Conservation (phyloP, 345 rosid genomes). For the Eucalyptus leucophloia region DNA sequence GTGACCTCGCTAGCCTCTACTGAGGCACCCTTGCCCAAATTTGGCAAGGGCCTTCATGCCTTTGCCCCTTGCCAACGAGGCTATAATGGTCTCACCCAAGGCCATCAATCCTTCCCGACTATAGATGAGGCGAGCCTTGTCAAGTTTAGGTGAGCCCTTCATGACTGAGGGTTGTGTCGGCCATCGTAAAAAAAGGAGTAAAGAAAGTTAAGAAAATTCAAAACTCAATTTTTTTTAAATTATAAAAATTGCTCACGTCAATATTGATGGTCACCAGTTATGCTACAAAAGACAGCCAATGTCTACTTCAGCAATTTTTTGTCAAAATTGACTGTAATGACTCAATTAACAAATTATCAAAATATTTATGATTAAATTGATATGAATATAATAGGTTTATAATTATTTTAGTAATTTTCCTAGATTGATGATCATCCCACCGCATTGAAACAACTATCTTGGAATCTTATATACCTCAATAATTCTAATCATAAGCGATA, state of each 20-base stretch:
- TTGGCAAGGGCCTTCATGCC: no score
- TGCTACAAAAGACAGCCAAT: rapidly evolving
- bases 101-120: no score
- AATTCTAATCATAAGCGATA: not conserved
- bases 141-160: not conserved
- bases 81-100: no score
- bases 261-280: rapidly evolving
- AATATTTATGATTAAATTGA: no score
- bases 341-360: not conserved
- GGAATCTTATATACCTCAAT: not conserved
- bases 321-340: no score
- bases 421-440: not conserved
- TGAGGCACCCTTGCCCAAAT: rapidly evolving
- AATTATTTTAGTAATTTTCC: no score
- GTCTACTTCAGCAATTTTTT: rapidly evolving
- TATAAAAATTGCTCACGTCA: not conserved
- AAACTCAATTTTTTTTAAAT: no score
- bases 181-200: not conserved
- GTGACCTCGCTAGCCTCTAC: rapidly evolving
- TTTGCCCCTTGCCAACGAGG: no score
- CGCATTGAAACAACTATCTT: not conserved
- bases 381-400: no score
- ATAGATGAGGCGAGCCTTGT: rapidly evolving
- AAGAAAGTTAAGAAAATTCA: not conserved
- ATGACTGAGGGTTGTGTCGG: rapidly evolving